phyloP scores from a whole-genome alignment of 306 rosid species.

The Trichosanthes cucumerina region DNA sequence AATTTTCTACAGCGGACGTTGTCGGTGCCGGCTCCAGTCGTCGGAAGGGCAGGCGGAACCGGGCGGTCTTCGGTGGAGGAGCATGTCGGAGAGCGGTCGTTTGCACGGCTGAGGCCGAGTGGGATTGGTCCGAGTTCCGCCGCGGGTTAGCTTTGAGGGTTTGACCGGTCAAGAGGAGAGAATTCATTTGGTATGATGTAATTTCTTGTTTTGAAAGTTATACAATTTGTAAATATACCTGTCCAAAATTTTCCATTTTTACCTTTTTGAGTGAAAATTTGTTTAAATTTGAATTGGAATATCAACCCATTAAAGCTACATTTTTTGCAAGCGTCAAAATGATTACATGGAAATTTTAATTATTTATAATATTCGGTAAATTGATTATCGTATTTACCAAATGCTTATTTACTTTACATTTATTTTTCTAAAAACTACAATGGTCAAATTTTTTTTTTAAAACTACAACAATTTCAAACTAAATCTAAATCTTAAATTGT shows the following conservation, averaged over 20 bases:
- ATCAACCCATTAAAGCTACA: too few relatives aligned
- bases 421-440: too few relatives aligned
- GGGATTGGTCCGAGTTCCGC: slow-evolving; percentile 13
- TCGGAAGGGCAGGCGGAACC: slow-evolving; percentile 5
- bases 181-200: background rate
- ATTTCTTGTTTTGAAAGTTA: background rate
- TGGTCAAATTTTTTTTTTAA: too few relatives aligned
- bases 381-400: too few relatives aligned
- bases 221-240: background rate
- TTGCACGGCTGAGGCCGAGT: slow-evolving; percentile 13
- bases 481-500: too few relatives aligned
- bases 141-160: background rate
- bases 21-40: slow-evolving; percentile 7
- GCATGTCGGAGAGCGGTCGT: slow-evolving; percentile 35
- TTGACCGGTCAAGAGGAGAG: background rate
- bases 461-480: too few relatives aligned
- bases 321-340: too few relatives aligned
- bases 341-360: too few relatives aligned
- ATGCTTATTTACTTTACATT: too few relatives aligned
- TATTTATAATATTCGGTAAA: too few relatives aligned
- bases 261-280: background rate
- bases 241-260: background rate
- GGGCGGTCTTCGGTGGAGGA: background rate
- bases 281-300: background rate
- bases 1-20: background rate